Evolutionary conservation across 495 filamentous ascomycete genomes (phyloP), one percentile per base, ranked within the genome.

Genomic region (Apodospora peruviana): DNA sequence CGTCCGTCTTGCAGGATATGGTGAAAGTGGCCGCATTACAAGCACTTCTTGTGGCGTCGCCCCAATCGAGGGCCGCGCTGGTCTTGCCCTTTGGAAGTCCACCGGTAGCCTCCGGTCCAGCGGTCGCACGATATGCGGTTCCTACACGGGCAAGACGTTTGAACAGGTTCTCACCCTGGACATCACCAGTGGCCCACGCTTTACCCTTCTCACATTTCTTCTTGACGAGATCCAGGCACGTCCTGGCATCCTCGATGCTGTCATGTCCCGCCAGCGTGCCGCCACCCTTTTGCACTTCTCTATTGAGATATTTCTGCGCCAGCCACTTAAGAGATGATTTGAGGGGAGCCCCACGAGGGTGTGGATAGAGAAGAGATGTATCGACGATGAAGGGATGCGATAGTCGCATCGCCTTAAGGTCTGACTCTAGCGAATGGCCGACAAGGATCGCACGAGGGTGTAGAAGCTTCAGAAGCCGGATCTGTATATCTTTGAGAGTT

Each of bases 381-480:
- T 98, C 93, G 57, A 97, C 78, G 56, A 96, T 86, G 66, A 88
- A 91, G 0, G 93, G 93, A 58, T 98, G 93, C 1, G 88, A 86
- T 23, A 96, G 68, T 60, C 82, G 86, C 18, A 97, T 71, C 1
- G 90, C 91, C 18, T 72, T 83, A 3, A 96, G 76, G 57, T 98
- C 93, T 3, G 90, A 87, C 53, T 97, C 85, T 22, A 98, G 79
- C 20, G 90, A 95, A 61, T 98, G 93, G 21, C 93, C 93, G 42
- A 97, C 65, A 4, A 98, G 78, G 47, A 98, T 85, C 2, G 90
- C 81, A 14, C 77, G 78, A 0, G 89, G 82, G 2, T 82, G 83
- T 24, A 96, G 64, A 17, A 96, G 69, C 4, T 82, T 64, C 4
- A 91, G 69, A 2, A 98, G 78, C 29, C 81, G 82, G 25, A 74